These are phyloP conservation scores for Atalantia buxifolia DNA, from an alignment of 345 rosid genomes.

Conservation along the genomic window DNA sequence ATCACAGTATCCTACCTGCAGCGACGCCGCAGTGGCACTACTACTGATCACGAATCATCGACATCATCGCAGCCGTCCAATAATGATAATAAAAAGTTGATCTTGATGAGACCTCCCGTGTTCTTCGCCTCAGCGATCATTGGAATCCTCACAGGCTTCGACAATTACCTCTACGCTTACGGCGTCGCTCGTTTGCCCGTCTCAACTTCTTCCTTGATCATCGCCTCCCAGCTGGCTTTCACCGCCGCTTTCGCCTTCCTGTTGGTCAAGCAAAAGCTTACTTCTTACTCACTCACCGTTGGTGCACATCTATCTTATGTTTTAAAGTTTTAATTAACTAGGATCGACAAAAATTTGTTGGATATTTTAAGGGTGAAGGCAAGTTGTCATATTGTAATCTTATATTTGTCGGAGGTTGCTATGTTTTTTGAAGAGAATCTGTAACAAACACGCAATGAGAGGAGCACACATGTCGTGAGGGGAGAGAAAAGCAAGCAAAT, in stretches of 20 bases:
- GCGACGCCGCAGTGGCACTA: constrained; percentile 25
- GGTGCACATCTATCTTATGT: background rate
- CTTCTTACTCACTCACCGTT: constrained; percentile 38
- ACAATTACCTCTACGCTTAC: constrained; percentile 62
- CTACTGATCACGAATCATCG: background rate
- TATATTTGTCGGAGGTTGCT: no score
- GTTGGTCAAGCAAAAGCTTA: constrained; percentile 46
- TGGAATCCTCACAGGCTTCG: constrained; percentile 59
- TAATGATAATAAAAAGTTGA: constrained; percentile 2
- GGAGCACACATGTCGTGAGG: no score
- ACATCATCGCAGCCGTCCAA: constrained; percentile 1
- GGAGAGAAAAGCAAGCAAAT: no score
- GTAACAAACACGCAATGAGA: no score
- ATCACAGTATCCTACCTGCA: constrained; percentile 33
- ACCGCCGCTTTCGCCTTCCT: constrained; percentile 52
- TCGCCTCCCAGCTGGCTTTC: constrained; percentile 69
- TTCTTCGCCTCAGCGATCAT: constrained; percentile 35
- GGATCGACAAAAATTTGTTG: background rate
- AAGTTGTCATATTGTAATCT: no score
- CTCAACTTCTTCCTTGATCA: constrained; percentile 65
- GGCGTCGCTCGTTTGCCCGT: constrained; percentile 68
- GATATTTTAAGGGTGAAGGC: background rate
- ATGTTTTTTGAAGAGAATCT: no score
- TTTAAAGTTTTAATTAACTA: no score
- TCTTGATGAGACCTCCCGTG: constrained; percentile 36